Conservation (phyloP, 1,139 yeast species). For the Nakaseomyces bracarensis region DNA sequence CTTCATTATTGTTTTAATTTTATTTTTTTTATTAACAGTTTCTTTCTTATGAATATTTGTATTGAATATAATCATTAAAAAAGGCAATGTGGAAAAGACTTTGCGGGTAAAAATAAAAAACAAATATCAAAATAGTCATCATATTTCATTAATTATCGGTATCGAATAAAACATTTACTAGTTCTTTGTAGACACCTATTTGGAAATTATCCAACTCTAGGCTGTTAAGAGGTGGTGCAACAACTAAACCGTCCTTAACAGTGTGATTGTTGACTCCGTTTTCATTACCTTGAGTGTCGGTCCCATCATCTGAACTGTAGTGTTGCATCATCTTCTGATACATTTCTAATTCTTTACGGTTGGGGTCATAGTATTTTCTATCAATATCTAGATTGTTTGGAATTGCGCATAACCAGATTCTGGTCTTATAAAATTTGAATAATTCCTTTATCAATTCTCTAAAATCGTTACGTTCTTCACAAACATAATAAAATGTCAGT, state of each 20-base stretch:
- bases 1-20: background rate
- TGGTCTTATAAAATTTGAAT: slow-evolving; percentile 86
- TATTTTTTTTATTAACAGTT: slow-evolving; percentile 2
- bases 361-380: slow-evolving; percentile 25
- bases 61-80: slow-evolving; percentile 1
- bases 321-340: slow-evolving; percentile 29
- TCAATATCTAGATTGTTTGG: slow-evolving; percentile 32
- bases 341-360: slow-evolving; percentile 24
- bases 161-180: slow-evolving; percentile 24
- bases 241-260: slow-evolving; percentile 17
- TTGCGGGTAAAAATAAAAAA: background rate
- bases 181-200: slow-evolving; percentile 34
- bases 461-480: slow-evolving; percentile 77
- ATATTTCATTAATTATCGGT: slow-evolving; percentile 1
- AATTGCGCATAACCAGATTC: slow-evolving; percentile 96
- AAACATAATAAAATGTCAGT: slow-evolving; percentile 73
- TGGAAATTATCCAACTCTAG: slow-evolving; percentile 30
- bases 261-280: slow-evolving; percentile 4
- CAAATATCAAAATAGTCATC: background rate
- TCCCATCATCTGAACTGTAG: slow-evolving; percentile 20
- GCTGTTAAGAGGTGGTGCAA: slow-evolving; percentile 24
- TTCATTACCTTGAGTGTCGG: slow-evolving; percentile 16
- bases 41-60: background rate
- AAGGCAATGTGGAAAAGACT: too few relatives aligned
- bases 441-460: slow-evolving; percentile 86